Evolutionary conservation across 805 yeast genomes (phyloP).

Genomic region (Komagataella populi): DNA sequence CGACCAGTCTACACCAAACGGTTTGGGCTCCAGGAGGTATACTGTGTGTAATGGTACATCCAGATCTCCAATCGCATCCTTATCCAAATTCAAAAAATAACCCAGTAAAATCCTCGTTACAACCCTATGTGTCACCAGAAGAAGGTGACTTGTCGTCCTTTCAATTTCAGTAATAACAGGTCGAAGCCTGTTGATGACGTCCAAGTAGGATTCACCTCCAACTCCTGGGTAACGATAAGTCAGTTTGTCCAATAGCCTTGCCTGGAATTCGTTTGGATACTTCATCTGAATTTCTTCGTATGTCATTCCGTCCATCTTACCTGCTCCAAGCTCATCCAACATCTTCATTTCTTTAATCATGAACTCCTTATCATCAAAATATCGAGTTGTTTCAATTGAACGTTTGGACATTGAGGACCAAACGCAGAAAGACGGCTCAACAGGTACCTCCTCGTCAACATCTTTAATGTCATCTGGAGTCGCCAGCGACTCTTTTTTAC

Average conservation of each 20-base stretch:
- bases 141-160: conserved; percentile 75
- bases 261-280: conserved; percentile 67
- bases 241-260: conserved; percentile 66
- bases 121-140: conserved; percentile 81
- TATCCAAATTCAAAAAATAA: conserved; percentile 72
- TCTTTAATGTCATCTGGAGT: background rate
- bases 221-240: conserved; percentile 91
- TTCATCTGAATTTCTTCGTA: conserved; percentile 67
- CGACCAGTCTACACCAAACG: conserved; percentile 91
- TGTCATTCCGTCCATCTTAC: conserved; percentile 85
- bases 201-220: conserved; percentile 93
- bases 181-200: conserved; percentile 79
- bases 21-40: conserved; percentile 82
- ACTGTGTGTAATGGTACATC: conserved; percentile 91
- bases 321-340: conserved; percentile 91
- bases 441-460: conserved; percentile 19
- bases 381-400: conserved; percentile 63
- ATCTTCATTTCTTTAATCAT: conserved; percentile 82
- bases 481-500: conserved; percentile 12
- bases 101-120: conserved; percentile 81
- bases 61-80: conserved; percentile 72
- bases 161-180: conserved; percentile 90
- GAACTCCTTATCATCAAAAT: conserved; percentile 60
- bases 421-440: conserved; percentile 71
- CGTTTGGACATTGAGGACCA: conserved; percentile 87